Evolutionary conservation across 257 asterid genomes (phyloP).

Genomic region (Solanum tarijense): DNA sequence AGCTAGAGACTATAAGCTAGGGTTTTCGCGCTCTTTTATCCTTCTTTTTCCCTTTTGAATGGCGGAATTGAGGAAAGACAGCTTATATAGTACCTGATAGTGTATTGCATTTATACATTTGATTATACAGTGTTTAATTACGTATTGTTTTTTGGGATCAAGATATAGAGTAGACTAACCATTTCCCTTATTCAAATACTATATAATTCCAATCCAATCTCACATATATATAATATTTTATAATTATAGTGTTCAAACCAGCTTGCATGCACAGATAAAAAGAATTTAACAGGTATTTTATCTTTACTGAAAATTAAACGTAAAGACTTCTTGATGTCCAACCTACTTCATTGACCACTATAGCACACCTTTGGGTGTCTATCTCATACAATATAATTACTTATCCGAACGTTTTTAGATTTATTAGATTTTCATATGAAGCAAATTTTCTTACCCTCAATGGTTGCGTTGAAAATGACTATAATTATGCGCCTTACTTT

Average conservation of each 20-base stretch:
- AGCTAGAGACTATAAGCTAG: background rate
- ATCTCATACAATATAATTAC: background rate
- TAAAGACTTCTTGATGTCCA: too few species aligned
- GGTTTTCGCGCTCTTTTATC: constrained; percentile 1
- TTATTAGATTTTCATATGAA: background rate
- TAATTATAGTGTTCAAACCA: background rate
- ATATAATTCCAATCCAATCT: background rate
- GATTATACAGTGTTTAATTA: background rate
- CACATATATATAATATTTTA: background rate
- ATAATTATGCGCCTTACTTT: background rate
- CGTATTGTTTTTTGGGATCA: background rate
- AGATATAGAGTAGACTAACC: background rate
- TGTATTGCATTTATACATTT: background rate
- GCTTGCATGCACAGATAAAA: fast-evolving
- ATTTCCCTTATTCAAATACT: background rate
- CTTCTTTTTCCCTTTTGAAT: background rate
- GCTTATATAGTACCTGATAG: background rate
- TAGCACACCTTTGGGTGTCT: background rate
- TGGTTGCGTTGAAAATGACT: background rate
- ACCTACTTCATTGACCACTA: background rate
- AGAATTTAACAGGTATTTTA: background rate
- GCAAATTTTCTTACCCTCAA: background rate
- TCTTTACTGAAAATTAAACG: background rate
- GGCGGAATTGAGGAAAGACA: background rate
- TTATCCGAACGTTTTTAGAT: background rate